phyloP scores from a whole-genome alignment of 805 yeast genomes.

The Kodamaea kaohsiungensis region DNA sequence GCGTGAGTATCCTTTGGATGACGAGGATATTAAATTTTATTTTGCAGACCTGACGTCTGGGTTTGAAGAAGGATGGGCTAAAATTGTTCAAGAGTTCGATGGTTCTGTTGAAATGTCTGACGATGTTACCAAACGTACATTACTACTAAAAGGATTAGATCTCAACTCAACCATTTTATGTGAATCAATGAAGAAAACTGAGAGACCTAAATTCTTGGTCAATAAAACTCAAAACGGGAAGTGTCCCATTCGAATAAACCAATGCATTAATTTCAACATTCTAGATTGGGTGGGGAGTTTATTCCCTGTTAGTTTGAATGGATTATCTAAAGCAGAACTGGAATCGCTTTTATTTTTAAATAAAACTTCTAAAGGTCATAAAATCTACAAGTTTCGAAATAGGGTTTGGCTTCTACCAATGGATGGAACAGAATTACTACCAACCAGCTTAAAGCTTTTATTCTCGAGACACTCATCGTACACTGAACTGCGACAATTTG shows the following conservation, averaged over 20 bases:
- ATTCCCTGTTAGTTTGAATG: constrained; percentile 25
- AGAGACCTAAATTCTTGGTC: not conserved
- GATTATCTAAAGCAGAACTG: constrained; percentile 15
- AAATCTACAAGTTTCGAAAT: constrained; percentile 23
- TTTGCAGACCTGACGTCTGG: constrained; percentile 47
- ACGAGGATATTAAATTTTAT: constrained; percentile 38
- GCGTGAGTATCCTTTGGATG: constrained; percentile 43
- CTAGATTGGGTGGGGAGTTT: constrained; percentile 32
- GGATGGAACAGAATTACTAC: constrained; percentile 30
- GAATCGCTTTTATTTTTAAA: constrained; percentile 14
- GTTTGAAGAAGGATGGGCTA: constrained; percentile 55
- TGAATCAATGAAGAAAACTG: not conserved
- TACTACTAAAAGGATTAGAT: not conserved
- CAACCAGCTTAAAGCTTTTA: constrained; percentile 35
- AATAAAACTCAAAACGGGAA: not conserved
- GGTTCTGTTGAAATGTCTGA: constrained; percentile 13
- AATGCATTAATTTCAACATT: constrained; percentile 39
- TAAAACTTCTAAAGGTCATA: constrained; percentile 21
- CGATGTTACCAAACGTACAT: not conserved
- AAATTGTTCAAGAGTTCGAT: constrained; percentile 25
- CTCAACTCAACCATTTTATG: not conserved
- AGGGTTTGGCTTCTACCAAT: constrained; percentile 31
- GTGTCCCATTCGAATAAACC: constrained; percentile 30
- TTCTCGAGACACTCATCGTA: constrained; percentile 53
- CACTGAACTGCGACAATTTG: constrained; percentile 36